Percentiles rank a stretch among this genome's conserved stretches.
Evolutionary conservation across 345 rosid genomes (phyloP).

Genomic region (Corymbia maculata): DNA sequence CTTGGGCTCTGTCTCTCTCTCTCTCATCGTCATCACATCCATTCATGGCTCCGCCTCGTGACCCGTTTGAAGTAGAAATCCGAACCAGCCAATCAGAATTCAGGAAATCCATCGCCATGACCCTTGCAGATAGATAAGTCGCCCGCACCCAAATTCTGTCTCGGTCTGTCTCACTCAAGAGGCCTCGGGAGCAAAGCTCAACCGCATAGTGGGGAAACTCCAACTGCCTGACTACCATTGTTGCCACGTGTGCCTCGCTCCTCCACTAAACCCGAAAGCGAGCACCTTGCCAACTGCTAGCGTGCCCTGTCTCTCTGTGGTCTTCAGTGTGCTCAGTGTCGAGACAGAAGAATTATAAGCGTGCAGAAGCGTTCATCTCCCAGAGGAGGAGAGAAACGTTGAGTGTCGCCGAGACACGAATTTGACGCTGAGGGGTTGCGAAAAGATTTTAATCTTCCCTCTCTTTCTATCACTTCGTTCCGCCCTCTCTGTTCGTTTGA

Average conservation of each 20-base stretch:
- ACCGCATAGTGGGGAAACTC: constrained; percentile 27
- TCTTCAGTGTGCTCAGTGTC: not conserved
- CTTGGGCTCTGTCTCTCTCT: not conserved
- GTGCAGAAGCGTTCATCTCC: not conserved
- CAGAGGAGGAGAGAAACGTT: not conserved
- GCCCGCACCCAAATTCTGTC: not conserved
- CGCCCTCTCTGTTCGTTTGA: not conserved
- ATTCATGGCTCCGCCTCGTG: not conserved
- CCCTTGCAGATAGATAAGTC: constrained; percentile 22
- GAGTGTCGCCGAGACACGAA: not conserved
- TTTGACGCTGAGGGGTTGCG: not conserved
- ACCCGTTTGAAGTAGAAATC: constrained; percentile 19
- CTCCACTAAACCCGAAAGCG: constrained; percentile 50
- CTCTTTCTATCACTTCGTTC: not conserved
- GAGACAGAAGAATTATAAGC: not conserved
- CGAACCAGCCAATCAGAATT: constrained; percentile 44
- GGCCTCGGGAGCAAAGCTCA: constrained; percentile 23
- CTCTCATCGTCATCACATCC: constrained; percentile 2
- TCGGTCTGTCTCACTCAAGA: not conserved
- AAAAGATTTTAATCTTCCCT: not conserved
- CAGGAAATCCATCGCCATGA: constrained; percentile 23
- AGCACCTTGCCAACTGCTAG: constrained; percentile 12
- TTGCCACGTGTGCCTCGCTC: constrained; percentile 63
- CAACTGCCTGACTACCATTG: constrained; percentile 10
- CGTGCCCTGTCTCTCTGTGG: not conserved